Conservation (phyloP, 192 early-diverging fungal genomes). For the Lunasporangiospora selenospora region DNA sequence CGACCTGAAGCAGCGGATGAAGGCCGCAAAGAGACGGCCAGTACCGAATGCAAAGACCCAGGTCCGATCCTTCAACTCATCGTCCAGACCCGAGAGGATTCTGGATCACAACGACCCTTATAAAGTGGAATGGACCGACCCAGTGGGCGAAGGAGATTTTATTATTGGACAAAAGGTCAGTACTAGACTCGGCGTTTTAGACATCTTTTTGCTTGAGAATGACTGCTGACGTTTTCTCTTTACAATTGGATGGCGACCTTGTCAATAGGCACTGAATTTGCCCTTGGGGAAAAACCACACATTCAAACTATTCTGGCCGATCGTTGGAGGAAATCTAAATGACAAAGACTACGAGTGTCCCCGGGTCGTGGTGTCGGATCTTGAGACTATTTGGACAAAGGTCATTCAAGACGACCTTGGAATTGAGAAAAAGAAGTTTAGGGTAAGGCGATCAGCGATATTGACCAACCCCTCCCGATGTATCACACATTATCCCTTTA, state of each 20-base stretch:
- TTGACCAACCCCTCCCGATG: background rate
- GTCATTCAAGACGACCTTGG: slow-evolving; percentile 73
- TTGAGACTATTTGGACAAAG: slow-evolving; percentile 82
- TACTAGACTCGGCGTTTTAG: too few relatives aligned
- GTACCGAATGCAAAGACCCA: slow-evolving; percentile 78
- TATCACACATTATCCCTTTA: background rate
- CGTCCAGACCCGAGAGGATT: slow-evolving; percentile 69
- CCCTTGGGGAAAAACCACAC: slow-evolving; percentile 41
- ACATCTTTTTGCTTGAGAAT: background rate
- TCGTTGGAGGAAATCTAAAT: slow-evolving; percentile 83
- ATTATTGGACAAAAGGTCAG: slow-evolving; percentile 70
- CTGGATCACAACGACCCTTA: slow-evolving; percentile 93
- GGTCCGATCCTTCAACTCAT: slow-evolving; percentile 75
- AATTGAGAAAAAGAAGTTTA: slow-evolving; percentile 63
- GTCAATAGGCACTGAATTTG: slow-evolving; percentile 56
- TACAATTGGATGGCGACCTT: too few relatives aligned
- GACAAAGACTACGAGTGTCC: slow-evolving; percentile 72
- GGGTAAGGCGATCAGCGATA: slow-evolving; percentile 22
- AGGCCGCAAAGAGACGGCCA: slow-evolving; percentile 78
- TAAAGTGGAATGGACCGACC: slow-evolving; percentile 84
- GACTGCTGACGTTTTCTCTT: background rate
- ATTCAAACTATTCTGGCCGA: slow-evolving; percentile 73
- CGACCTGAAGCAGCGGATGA: slow-evolving; percentile 80
- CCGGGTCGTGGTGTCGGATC: slow-evolving; percentile 72
- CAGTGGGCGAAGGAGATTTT: slow-evolving; percentile 52